These are phyloP conservation scores for Lipomyces anomalus DNA, from an alignment of 805 yeast genomes.

Conservation along the genomic window DNA sequence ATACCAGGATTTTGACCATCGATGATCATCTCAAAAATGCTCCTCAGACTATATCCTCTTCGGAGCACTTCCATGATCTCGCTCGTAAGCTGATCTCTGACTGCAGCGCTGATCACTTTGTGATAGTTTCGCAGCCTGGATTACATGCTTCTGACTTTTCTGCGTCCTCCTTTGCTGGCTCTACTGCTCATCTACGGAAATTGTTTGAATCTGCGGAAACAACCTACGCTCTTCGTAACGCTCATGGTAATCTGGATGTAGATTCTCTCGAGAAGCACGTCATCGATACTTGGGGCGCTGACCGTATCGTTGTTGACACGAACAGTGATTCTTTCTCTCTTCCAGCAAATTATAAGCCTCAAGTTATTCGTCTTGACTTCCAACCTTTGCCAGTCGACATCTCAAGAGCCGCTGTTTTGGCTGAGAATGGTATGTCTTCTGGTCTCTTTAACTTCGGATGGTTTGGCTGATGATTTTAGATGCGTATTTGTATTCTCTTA, in stretches of 20 bases:
- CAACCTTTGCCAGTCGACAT: constrained; percentile 41
- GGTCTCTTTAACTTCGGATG: constrained; percentile 8
- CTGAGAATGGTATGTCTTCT: constrained; percentile 26
- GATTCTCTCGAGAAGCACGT: constrained; percentile 41
- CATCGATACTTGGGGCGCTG: constrained; percentile 49
- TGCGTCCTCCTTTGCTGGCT: constrained; percentile 11
- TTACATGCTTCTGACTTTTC: constrained; percentile 28
- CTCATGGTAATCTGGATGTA: constrained; percentile 35
- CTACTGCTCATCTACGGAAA: constrained; percentile 24
- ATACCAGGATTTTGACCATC: constrained; percentile 11
- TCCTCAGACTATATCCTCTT: constrained; percentile 19
- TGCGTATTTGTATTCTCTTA: constrained; percentile 28
- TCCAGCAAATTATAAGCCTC: constrained; percentile 57
- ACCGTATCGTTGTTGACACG: constrained; percentile 39
- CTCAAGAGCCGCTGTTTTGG: constrained; percentile 21
- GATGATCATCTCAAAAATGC: constrained; percentile 19
- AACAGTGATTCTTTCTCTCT: constrained; percentile 41
- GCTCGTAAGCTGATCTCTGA: constrained; percentile 22
- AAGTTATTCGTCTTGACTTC: constrained; percentile 58
- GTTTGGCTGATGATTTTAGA: too few species aligned
- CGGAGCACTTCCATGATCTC: constrained; percentile 20
- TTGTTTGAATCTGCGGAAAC: constrained; percentile 21
- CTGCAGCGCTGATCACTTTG: constrained; percentile 16
- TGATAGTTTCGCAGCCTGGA: constrained; percentile 41
- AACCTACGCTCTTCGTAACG: constrained; percentile 24